A percentile compares a stretch with the other conserved stretches of the same genome.
These are phyloP conservation scores for Penicillium salamii DNA, from an alignment of 495 filamentous ascomycete genomes.

Conservation along the genomic window DNA sequence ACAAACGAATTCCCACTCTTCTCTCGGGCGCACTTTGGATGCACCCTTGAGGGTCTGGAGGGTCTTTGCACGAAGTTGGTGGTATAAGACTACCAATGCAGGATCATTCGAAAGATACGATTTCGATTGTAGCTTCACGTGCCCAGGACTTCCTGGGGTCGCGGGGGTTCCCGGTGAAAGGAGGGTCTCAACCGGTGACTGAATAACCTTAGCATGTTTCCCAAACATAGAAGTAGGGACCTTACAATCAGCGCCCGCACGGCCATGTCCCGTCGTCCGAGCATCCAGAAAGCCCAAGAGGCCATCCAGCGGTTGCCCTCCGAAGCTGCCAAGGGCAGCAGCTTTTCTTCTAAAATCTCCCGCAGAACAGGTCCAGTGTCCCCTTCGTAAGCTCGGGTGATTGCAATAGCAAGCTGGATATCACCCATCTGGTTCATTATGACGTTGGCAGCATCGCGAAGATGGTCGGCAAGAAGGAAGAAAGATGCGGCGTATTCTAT, in stretches of 20 bases:
- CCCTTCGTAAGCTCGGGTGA: constrained; percentile 85
- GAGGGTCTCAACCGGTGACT: constrained; percentile 76
- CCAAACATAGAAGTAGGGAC: neutral
- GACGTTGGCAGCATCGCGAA: constrained; percentile 82
- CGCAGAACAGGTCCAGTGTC: constrained; percentile 73
- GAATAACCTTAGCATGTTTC: constrained; percentile 4
- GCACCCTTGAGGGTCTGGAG: constrained; percentile 83
- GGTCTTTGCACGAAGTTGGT: constrained; percentile 80
- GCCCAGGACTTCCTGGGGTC: constrained; percentile 46
- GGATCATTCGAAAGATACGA: constrained; percentile 89
- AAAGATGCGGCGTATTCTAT: constrained; percentile 93
- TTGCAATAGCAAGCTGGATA: constrained; percentile 85
- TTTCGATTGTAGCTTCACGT: constrained; percentile 60
- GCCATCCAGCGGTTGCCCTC: constrained; percentile 92
- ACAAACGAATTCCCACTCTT: constrained; percentile 87
- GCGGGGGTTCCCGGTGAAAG: constrained; percentile 39
- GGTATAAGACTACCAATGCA: constrained; percentile 80
- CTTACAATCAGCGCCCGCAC: constrained; percentile 73
- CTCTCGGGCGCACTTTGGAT: constrained; percentile 71
- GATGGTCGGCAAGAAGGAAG: constrained; percentile 85
- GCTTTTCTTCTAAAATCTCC: constrained; percentile 72
- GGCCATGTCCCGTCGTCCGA: constrained; percentile 77
- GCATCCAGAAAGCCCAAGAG: constrained; percentile 95
- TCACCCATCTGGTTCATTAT: constrained; percentile 82
- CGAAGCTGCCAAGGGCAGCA: constrained; percentile 71